Evolutionary conservation across 1,139 yeast genomes (phyloP), one percentile per base, ranked within the genome.

Genomic region (Scheffersomyces illinoinensis): DNA sequence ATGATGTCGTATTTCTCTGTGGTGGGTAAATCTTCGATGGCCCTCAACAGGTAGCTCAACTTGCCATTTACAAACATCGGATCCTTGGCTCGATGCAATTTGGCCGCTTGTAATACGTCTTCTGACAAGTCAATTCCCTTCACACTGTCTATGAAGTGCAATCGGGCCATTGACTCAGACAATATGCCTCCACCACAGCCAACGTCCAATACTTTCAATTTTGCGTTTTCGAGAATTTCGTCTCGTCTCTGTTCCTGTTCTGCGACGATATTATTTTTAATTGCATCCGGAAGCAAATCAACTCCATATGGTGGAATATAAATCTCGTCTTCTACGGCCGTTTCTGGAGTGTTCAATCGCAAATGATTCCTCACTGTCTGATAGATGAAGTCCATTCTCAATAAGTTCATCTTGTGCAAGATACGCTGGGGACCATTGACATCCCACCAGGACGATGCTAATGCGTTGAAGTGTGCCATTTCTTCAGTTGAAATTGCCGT

Each of bases 111-210:
- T 18, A 95, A 70, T 8, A 93, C 97, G 53, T 92, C 96, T 0
- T 83, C 79, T 0, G 98, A 90, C 66, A 95, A 81, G 73, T 95
- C 99, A 55, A 95, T 86, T 2, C 97, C 99, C 57, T 79, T 80
- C 4, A 95, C 98, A 4, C 75, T 71, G 10, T 79, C 74, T 7
- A 92, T 86, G 62, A 82, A 85, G 10, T 85, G 84, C 65, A 91
- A 76, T 64, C 99, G 79, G 0, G 97, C 97, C 71, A 95, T 75
- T 0, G 96, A 88, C 71, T 95, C 99, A 4, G 93, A 79, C 52
- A 95, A 78, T 39, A 95, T 88, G 0, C 99, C 99, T 7, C 99
- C 99, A 23, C 99, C 99, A 71, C 99, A 96, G 0, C 99, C 99
- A 57, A 95, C 88, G 70, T 95, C 99, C 61, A 95, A 76, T 0